A percentile compares a stretch with the other conserved stretches of the same genome.
These are phyloP conservation scores for Fusarium redolens DNA, from an alignment of 2,329 filamentous ascomycete species.

Conservation along the genomic window DNA sequence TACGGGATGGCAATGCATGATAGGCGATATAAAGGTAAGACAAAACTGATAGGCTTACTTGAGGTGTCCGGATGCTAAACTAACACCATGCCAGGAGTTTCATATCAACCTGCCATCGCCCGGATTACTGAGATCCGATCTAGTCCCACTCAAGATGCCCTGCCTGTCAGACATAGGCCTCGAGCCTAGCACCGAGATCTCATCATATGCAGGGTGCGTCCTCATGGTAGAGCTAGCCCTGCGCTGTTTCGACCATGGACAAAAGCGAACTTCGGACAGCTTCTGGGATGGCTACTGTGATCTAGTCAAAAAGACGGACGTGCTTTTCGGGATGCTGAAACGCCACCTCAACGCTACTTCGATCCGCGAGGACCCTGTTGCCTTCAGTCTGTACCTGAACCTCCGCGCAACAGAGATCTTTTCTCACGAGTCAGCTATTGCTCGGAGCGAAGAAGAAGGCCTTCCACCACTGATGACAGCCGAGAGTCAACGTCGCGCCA, in stretches of 20 bases:
- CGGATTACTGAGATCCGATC: background rate
- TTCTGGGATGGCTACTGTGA: background rate
- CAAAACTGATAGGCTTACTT: accelerated
- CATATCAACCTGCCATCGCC: background rate
- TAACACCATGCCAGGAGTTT: background rate
- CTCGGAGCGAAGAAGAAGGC: background rate
- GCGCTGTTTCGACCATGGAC: background rate
- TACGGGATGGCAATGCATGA: background rate
- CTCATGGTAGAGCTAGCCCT: background rate
- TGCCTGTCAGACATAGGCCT: background rate
- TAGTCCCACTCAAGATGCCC: background rate
- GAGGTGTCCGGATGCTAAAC: accelerated
- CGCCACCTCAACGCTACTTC: background rate
- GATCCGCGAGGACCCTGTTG: background rate
- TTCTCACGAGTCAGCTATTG: background rate
- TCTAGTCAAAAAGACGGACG: background rate
- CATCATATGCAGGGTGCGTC: background rate
- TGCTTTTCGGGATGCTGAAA: background rate
- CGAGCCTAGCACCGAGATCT: background rate
- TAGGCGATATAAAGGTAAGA: background rate
- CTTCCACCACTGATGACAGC: background rate
- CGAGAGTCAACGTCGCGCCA: background rate
- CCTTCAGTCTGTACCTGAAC: background rate
- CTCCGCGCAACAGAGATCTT: background rate
- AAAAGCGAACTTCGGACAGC: background rate